Evolutionary conservation across 2,329 filamentous ascomycete genomes (phyloP), one percentile per base, ranked within the genome.

Genomic region (Cryphonectria japonica): DNA sequence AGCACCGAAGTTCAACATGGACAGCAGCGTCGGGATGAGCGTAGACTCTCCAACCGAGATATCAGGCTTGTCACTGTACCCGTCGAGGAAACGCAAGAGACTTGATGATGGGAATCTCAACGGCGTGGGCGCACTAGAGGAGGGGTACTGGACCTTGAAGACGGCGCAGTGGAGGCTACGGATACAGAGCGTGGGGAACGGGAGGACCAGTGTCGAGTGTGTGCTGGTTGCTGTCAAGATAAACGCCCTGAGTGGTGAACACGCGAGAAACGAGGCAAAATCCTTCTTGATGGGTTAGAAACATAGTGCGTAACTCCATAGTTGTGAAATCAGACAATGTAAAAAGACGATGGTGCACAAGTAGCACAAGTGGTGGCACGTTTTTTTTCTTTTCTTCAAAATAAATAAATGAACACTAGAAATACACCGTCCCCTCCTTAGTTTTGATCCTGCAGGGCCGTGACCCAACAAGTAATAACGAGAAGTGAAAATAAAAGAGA

Each of bases 221-320:
- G 85, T 93, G 32, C 85, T 97, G 66, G 85, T 92, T 22, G 92
- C 90, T 0, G 92, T 95, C 46, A 94, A 93, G 79, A 78, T 97
- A 37, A 92, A 97, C 75, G 92, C 91, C 0, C 87, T 90, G 75
- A 91, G 86, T 68, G 86, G 85, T 9, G 89, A 95, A 80, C 83
- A 85, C 73, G 85, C 85, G 14, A 86, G 93, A 73, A 97, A 97
- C 81, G 81, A 81, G 66, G 80, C 84, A 66, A 86, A 92, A 73
- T 82, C 81, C 0, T 97, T 97, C 78, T 79, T 97, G 70, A 68
- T 54, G 26, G 61, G 34, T 11, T 73, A 57, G 68, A 61, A 70
- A 57, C 13, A 3, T 29, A 11, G n/a, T 59, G 13, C 29, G 26
- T 14, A 59, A 3, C 37, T 39, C 7, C 54, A 34, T 4, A 32